phyloP scores from a whole-genome alignment of 345 rosid genomes.

The Eucalyptus coolabah region DNA sequence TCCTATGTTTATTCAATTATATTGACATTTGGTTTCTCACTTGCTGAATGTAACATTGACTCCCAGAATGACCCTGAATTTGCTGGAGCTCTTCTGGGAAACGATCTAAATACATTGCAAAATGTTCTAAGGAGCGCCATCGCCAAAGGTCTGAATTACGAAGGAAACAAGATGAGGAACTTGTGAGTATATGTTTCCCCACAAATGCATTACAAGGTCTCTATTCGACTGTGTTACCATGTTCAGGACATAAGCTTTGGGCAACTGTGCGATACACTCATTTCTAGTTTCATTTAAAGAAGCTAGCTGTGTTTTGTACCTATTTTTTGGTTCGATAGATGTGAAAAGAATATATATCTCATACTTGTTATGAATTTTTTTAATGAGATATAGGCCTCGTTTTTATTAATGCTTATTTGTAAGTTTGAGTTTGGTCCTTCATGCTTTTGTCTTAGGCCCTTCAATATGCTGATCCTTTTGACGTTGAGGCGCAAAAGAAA shows the following conservation, averaged over 20 bases:
- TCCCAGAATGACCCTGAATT: slow-evolving; percentile 79
- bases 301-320: background rate
- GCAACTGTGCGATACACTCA: background rate
- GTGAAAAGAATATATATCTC: background rate
- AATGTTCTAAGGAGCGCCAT: slow-evolving; percentile 60
- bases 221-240: background rate
- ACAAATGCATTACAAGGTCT: background rate
- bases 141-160: slow-evolving; percentile 55
- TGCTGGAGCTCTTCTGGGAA: slow-evolving; percentile 77
- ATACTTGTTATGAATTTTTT: background rate
- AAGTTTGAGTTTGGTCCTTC: background rate
- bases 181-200: slow-evolving; percentile 29
- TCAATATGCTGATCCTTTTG: slow-evolving; percentile 93
- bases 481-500: slow-evolving; percentile 92
- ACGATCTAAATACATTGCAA: slow-evolving; percentile 75
- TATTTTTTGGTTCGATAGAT: background rate
- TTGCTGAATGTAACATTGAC: background rate
- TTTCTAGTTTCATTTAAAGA: background rate
- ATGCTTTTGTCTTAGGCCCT: slow-evolving; percentile 42
- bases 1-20: background rate
- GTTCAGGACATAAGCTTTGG: background rate
- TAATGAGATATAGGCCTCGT: background rate
- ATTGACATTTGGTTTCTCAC: background rate
- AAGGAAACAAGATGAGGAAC: slow-evolving; percentile 69
- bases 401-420: background rate